Evolutionary conservation across 2,329 filamentous ascomycete genomes (phyloP).

Genomic region (Pestalotiopsis fici): DNA sequence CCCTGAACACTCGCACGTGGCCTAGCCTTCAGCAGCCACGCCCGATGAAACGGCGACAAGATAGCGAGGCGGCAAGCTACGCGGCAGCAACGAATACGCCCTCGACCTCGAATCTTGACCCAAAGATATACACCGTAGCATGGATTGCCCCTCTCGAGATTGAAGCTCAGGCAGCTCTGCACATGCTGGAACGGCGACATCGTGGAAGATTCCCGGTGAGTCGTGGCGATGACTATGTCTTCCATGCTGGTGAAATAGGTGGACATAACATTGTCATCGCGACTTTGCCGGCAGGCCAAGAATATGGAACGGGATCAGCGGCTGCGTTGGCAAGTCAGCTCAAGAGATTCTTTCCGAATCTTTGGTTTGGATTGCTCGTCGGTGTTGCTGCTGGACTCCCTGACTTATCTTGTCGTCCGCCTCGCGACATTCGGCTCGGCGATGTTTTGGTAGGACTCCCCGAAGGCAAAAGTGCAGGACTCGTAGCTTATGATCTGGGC

Average conservation of each 20-base stretch:
- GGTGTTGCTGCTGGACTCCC: conserved; percentile 37
- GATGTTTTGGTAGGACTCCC: conserved; percentile 34
- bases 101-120: not conserved
- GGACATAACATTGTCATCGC: conserved; percentile 37
- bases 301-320: conserved; percentile 34
- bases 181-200: conserved; percentile 31
- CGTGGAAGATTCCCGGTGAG: conserved; percentile 27
- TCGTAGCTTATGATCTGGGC: conserved; percentile 33
- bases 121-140: conserved; percentile 30
- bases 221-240: conserved; percentile 36
- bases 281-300: conserved; percentile 32
- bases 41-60: no score
- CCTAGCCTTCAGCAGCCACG: no score
- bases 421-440: conserved; percentile 37
- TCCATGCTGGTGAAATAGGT: conserved; percentile 33
- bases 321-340: conserved; percentile 34
- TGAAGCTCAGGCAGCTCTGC: conserved; percentile 33
- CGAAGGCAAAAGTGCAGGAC: conserved; percentile 20
- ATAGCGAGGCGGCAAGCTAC: no score
- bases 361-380: conserved; percentile 37
- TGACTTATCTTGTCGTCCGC: conserved; percentile 19
- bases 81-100: not conserved
- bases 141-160: conserved; percentile 39
- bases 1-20: no score
- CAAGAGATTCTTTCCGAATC: conserved; percentile 33